phyloP scores from a whole-genome alignment of 192 early-diverging fungal genomes.

The Backusella australiensis region DNA sequence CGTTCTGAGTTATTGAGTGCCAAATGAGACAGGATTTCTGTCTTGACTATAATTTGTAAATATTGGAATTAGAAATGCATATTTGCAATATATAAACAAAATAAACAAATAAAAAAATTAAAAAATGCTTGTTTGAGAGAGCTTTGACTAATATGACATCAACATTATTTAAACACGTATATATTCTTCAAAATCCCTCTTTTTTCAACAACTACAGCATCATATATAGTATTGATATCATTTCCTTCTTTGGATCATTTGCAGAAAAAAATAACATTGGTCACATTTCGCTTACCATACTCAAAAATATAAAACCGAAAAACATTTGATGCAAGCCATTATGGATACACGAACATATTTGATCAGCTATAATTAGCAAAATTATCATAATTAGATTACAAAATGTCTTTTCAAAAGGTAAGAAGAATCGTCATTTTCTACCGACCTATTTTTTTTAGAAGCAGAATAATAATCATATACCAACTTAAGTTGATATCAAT shows the following conservation, averaged over 20 bases:
- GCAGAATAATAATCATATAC: neutral
- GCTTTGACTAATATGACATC: neutral
- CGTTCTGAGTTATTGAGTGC: neutral
- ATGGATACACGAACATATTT: neutral
- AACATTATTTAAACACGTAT: neutral
- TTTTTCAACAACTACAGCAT: neutral
- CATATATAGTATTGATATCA: neutral
- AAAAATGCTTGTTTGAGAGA: neutral
- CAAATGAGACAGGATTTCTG: neutral
- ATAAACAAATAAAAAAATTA: neutral
- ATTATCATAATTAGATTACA: neutral
- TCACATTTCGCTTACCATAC: neutral
- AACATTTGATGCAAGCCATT: too few species aligned
- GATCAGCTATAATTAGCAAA: too few species aligned
- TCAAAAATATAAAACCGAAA: too few species aligned
- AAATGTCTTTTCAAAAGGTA: neutral
- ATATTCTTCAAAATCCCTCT: neutral
- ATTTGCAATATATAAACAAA: neutral
- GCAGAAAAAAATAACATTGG: neutral
- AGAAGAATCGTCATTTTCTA: neutral
- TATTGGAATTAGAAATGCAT: neutral
- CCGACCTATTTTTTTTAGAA: neutral
- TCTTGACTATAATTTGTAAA: conserved; percentile 1
- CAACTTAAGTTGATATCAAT: too few species aligned
- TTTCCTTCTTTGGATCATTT: neutral